Evolutionary conservation across 805 yeast genomes (phyloP), one percentile per base, ranked within the genome.

Genomic region (Candida bentonensis): DNA sequence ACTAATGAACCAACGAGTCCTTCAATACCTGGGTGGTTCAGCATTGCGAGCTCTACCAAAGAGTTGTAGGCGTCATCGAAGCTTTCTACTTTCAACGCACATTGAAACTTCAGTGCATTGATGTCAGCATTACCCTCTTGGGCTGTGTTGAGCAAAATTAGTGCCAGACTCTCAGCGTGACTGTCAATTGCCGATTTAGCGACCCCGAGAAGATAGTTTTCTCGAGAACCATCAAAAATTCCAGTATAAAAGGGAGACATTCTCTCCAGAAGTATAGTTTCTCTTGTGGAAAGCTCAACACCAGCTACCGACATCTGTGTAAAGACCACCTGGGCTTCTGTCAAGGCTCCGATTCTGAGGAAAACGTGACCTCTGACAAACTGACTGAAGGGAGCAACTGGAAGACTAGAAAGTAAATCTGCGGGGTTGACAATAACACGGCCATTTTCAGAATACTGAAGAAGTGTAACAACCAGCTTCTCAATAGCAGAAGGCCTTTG

Each of bases 401-500:
- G 7, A 9, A 30, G 20, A 15, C 5, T 9, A 9, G 36, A 9
- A 11, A n/a, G 5, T 7, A 30, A 15, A 17, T 30, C 11, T 11
- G n/a, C 17, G 20, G 36, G 36, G 36, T 30, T n/a, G 7, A 30
- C 17, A 11, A 30, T 30, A 13, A 30, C n/a, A 30, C 36, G 17
- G 5, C 36, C 36, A 4, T 28, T 15, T 30, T 44, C 9, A 46
- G 45, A 3, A 30, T 40, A 15, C 40, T 46, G 21, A 41, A 49
- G 17, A 36, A 41, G 2, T 50, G 48, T 20, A 23, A 28, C 36
- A 17, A 15, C 17, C 47, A 43, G 27, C 42, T 39, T 21, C 44
- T 50, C 20, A 15, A 15, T 15, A 30, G 17, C 11, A n/a, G n/a
- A n/a, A n/a, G n/a, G n/a, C n/a, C n/a, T n/a, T n/a, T n/a, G n/a